Percentiles rank a stretch among this genome's conserved stretches.
Conservation (phyloP, 2,329 filamentous ascomycete species). For the Colletotrichum cereale region DNA sequence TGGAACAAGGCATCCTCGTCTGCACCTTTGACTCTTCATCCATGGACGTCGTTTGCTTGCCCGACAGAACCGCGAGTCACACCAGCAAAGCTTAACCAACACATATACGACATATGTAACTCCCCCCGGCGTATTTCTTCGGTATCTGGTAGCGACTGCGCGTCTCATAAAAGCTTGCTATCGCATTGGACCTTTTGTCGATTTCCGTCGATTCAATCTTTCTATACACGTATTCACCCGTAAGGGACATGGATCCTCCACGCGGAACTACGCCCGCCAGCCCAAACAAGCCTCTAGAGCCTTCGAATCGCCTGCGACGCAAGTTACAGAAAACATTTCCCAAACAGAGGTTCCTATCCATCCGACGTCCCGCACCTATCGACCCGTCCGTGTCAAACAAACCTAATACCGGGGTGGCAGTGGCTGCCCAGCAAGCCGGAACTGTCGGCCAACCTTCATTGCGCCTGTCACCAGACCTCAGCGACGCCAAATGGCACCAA, state of each 20-base stretch:
- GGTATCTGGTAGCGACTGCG: not conserved
- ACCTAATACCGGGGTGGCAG: constrained; percentile 26
- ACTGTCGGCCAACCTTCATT: constrained; percentile 37
- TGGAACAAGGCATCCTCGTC: constrained; percentile 10
- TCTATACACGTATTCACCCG: constrained; percentile 11
- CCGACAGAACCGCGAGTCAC: constrained; percentile 5
- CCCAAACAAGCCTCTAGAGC: constrained; percentile 40
- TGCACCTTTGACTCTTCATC: constrained; percentile 1
- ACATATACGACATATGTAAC: not conserved
- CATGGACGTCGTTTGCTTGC: constrained; percentile 21
- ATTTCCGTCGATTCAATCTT: constrained; percentile 9
- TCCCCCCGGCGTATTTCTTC: not conserved
- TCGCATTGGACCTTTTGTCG: too few relatives aligned
- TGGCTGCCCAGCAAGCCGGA: constrained; percentile 38
- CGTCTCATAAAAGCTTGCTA: not conserved
- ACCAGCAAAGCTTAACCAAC: constrained; percentile 3
- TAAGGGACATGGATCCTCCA: constrained; percentile 42
- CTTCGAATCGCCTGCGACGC: constrained; percentile 37
- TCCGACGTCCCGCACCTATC: constrained; percentile 45
- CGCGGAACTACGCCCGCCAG: constrained; percentile 40
- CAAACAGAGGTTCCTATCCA: constrained; percentile 45
- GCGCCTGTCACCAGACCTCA: constrained; percentile 49
- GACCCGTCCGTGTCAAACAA: constrained; percentile 44
- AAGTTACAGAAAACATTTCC: constrained; percentile 50
- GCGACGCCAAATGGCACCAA: constrained; percentile 50